phyloP scores from a whole-genome alignment of 1,139 yeast species.

The Sugiyamaella neomexicana region DNA sequence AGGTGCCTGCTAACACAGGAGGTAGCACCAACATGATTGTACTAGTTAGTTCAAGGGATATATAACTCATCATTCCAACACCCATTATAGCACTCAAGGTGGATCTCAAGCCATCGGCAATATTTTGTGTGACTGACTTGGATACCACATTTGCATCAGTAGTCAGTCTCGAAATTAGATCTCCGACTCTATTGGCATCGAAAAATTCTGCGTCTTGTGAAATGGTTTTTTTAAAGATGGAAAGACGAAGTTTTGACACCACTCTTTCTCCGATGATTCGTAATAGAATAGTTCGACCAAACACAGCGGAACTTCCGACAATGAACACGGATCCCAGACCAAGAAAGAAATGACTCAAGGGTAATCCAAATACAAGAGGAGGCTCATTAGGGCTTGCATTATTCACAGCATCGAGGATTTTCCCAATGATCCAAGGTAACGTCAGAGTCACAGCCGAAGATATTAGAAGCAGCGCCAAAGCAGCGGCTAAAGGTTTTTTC shows the following conservation, averaged over 20 bases:
- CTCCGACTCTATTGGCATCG: conserved; percentile 92
- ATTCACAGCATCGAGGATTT: conserved; percentile 63
- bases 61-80: conserved; percentile 81
- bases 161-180: conserved; percentile 80
- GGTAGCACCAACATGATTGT: conserved; percentile 79
- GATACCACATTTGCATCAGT: conserved; percentile 91
- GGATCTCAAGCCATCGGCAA: conserved; percentile 88
- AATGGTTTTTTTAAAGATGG: conserved; percentile 71
- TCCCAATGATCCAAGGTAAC: conserved; percentile 77
- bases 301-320: conserved; percentile 74
- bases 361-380: conserved; percentile 47
- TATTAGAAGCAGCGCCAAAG: conserved; percentile 59
- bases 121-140: conserved; percentile 80
- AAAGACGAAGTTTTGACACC: conserved; percentile 77
- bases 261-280: conserved; percentile 81
- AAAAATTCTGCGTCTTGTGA: conserved; percentile 90
- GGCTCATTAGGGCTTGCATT: conserved; percentile 42
- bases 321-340: conserved; percentile 57
- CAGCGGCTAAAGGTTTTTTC: conserved; percentile 52
- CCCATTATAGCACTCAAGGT: conserved; percentile 79
- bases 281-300: conserved; percentile 72
- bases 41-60: conserved; percentile 76
- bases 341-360: conserved; percentile 50
- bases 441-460: conserved; percentile 69
- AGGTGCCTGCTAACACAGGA: conserved; percentile 72